Percentiles rank a stretch among this genome's conserved stretches.
Conservation (phyloP, 73 alveolate species). For the Paramecium tetraurelia region DNA sequence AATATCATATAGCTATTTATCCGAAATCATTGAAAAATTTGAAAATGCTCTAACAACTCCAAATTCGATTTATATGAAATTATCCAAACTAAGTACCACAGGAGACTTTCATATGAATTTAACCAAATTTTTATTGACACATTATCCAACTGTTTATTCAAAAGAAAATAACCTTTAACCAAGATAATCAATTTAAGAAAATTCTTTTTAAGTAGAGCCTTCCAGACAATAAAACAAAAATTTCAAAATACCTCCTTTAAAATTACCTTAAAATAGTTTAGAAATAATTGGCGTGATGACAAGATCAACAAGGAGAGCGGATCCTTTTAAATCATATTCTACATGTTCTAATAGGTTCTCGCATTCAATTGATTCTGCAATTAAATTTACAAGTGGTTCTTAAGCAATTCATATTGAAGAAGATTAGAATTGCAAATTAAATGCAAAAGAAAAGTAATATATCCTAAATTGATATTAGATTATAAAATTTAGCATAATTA, state of each 20-base stretch:
- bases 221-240: neutral
- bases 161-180: neutral
- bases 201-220: conserved; percentile 3
- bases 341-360: conserved; percentile 63
- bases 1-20: neutral
- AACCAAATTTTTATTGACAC: neutral
- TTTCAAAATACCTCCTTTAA: conserved; percentile 55
- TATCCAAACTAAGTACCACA: neutral
- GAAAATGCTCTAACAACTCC: conserved; percentile 4
- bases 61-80: neutral
- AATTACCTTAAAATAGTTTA: conserved; percentile 42
- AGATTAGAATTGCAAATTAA: neutral
- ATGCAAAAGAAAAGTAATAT: neutral
- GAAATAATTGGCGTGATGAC: conserved; percentile 54
- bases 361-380: conserved; percentile 56
- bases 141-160: conserved; percentile 18
- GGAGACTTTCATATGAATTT: conserved; percentile 42
- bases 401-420: conserved; percentile 11
- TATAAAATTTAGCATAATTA: conserved; percentile 40
- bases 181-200: conserved; percentile 12
- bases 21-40: conserved; percentile 37
- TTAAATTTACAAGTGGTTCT: conserved; percentile 52
- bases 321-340: conserved; percentile 57
- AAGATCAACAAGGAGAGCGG: conserved; percentile 63
- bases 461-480: neutral